phyloP scores from a whole-genome alignment of 306 rosid species.

The Crataegus laevigata region DNA sequence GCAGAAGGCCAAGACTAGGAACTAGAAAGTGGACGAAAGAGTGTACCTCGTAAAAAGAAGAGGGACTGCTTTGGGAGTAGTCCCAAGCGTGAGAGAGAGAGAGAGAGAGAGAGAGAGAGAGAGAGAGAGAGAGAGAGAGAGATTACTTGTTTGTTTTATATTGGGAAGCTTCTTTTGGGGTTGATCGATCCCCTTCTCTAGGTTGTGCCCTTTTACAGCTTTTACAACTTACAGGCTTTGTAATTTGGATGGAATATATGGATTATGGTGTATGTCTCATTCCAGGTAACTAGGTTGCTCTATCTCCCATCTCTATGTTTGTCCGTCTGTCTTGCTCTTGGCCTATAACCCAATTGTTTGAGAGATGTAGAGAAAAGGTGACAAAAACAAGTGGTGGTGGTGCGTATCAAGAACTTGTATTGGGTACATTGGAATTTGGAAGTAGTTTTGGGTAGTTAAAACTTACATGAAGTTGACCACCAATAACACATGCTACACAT shows the following conservation, averaged over 20 bases:
- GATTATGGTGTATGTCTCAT: not conserved
- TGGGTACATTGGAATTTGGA: not conserved
- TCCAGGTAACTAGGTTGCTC: not conserved
- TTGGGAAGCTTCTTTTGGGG: slow-evolving; percentile 17
- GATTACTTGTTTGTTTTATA: not conserved
- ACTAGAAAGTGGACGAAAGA: slow-evolving; percentile 23
- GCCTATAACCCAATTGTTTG: not conserved
- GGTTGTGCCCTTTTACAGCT: not conserved
- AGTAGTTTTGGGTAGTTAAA: not conserved
- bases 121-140: not conserved
- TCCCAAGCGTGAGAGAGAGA: slow-evolving; percentile 1
- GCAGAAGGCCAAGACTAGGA: slow-evolving; percentile 4
- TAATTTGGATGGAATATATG: not conserved
- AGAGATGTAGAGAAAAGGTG: not conserved
- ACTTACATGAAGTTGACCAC: no score
- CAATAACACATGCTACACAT: no score
- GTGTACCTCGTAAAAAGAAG: slow-evolving; percentile 26
- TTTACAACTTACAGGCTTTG: not conserved
- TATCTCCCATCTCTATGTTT: not conserved
- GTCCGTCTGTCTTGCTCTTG: not conserved
- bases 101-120: not conserved
- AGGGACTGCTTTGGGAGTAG: slow-evolving; percentile 14
- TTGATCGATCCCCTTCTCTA: not conserved
- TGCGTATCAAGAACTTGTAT: not conserved
- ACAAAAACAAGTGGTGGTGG: not conserved